Conservation (phyloP, 257 asterid species). For the Solanum clarkiae region DNA sequence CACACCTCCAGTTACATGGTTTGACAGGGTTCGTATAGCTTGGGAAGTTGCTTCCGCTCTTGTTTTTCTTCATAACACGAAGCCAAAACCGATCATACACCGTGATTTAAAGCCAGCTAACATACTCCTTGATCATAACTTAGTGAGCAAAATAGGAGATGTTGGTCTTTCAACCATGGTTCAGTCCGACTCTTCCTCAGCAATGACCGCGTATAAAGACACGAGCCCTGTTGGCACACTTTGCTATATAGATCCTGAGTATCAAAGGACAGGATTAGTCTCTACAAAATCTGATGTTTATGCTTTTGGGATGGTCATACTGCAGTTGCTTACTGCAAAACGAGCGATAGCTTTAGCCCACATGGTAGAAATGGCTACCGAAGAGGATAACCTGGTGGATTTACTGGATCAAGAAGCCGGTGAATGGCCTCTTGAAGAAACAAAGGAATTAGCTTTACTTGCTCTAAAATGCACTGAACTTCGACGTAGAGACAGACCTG, state of each 20-base stretch:
- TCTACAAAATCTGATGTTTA: constrained; percentile 68
- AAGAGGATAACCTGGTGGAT: constrained; percentile 12
- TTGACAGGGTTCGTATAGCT: constrained; percentile 62
- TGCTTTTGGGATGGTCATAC: constrained; percentile 63
- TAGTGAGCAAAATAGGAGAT: constrained; percentile 82
- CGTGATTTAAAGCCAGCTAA: constrained; percentile 93
- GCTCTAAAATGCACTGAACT: too few species aligned
- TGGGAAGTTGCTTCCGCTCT: constrained; percentile 90
- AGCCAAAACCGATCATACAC: constrained; percentile 65
- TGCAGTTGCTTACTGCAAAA: constrained; percentile 72
- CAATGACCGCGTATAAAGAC: constrained; percentile 20
- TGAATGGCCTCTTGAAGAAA: too few species aligned
- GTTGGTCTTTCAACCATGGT: constrained; percentile 71
- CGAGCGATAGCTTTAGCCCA: constrained; percentile 54
- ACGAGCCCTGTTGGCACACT: constrained; percentile 56
- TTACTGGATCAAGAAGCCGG: too few species aligned
- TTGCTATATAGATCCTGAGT: constrained; percentile 88
- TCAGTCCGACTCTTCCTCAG: constrained; percentile 22
- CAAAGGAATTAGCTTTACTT: too few species aligned
- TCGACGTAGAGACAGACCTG: too few species aligned
- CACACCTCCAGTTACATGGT: constrained; percentile 66
- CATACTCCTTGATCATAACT: constrained; percentile 69
- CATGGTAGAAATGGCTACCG: constrained; percentile 48
- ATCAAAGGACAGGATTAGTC: constrained; percentile 65
- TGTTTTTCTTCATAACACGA: constrained; percentile 62